A percentile compares a stretch with the other conserved stretches of the same genome.
Evolutionary conservation across 352 stramenopile species (phyloP).

Genomic region (Pythium periplocum): DNA sequence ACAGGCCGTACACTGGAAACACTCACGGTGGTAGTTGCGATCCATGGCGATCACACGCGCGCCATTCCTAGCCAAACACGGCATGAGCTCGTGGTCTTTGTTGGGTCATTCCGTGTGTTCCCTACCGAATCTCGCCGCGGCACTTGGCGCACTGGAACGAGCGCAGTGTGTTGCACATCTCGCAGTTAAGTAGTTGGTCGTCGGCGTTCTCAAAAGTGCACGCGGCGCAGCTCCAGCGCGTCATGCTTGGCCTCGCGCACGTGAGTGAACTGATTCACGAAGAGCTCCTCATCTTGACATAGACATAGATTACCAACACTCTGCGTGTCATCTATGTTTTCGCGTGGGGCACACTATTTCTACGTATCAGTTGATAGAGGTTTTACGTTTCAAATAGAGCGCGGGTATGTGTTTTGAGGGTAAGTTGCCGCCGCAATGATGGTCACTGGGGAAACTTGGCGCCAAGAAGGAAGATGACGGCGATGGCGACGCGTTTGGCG

Average conservation of each 20-base stretch:
- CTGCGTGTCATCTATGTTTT: neutral
- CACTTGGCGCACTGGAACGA: conserved; percentile 34
- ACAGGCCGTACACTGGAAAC: conserved; percentile 40
- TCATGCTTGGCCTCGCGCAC: neutral
- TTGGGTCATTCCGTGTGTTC: no score
- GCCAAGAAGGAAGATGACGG: neutral
- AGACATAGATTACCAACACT: conserved; percentile 2
- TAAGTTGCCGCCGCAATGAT: no score
- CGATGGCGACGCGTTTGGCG: conserved; percentile 2
- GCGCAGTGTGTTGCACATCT: conserved; percentile 35
- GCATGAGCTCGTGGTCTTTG: no score
- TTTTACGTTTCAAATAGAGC: no score
- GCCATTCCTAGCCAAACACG: conserved; percentile 7
- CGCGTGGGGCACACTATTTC: conserved; percentile 8
- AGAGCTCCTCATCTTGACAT: no score
- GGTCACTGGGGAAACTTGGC: no score
- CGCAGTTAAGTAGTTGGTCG: conserved; percentile 26
- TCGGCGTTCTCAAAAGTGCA: conserved; percentile 46
- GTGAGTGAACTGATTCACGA: no score
- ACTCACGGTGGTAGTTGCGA: conserved; percentile 25
- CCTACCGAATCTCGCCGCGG: conserved; percentile 13
- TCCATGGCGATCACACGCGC: conserved; percentile 21
- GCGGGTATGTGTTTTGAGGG: no score
- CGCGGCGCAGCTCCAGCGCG: conserved; percentile 30
- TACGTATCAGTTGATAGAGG: neutral